A percentile compares a stretch with the other conserved stretches of the same genome.
These are phyloP conservation scores for Arabidopsis hybrid DNA, from an alignment of 441 rosid species.

Conservation along the genomic window DNA sequence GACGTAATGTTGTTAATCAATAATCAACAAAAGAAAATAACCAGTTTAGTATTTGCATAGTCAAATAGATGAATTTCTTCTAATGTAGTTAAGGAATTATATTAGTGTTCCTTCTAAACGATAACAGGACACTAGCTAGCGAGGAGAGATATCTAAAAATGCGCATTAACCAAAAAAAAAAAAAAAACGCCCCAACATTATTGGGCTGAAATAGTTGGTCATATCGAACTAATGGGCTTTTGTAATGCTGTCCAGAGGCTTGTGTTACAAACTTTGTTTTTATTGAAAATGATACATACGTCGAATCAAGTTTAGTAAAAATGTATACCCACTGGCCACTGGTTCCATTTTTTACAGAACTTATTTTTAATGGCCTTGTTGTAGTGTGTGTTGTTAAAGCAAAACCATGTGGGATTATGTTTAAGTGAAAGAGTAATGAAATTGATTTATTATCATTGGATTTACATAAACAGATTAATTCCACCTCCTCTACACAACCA, in stretches of 20 bases:
- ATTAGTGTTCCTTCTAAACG: not conserved
- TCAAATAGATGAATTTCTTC: not conserved
- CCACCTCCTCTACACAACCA: constrained; percentile 23
- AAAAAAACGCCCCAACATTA: not conserved
- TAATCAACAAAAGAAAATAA: not conserved
- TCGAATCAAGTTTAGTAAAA: no score
- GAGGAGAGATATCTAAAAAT: not conserved
- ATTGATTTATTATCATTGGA: not conserved
- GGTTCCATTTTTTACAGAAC: not conserved
- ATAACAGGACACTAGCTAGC: not conserved
- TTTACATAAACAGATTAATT: constrained; percentile 27
- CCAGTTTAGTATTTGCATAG: not conserved
- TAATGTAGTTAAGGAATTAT: not conserved
- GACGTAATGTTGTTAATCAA: not conserved
- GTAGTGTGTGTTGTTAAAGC: not conserved
- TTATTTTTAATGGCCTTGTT: not conserved
- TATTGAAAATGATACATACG: no score
- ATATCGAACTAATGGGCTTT: constrained; percentile 14
- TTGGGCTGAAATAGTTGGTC: not conserved
- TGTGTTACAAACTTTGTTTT: not conserved
- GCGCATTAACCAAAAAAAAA: not conserved
- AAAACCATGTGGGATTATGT: not conserved
- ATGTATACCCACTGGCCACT: no score
- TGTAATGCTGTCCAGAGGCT: not conserved
- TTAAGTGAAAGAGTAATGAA: no score